Evolutionary conservation across 208 protist species (phyloP).

Genomic region (Leishmania turanica): DNA sequence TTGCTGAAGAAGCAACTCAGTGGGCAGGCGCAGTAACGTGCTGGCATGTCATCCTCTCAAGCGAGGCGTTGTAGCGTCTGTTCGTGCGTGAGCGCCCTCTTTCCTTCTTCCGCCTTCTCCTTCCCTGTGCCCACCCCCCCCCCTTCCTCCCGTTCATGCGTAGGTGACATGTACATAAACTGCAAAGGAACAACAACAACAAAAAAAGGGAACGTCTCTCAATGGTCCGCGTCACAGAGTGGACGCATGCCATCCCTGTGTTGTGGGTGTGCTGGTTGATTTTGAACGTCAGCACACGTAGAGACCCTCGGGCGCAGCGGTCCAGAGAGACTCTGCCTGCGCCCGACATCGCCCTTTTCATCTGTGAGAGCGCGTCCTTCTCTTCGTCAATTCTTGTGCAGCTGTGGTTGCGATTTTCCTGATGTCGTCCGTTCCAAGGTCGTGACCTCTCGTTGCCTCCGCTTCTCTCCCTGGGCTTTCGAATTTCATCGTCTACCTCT

Average conservation of each 20-base stretch:
- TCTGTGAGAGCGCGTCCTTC: neutral
- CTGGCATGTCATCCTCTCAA: neutral
- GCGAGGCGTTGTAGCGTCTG: neutral
- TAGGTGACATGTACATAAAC: slow-evolving; percentile 11
- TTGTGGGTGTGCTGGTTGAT: neutral
- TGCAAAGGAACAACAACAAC: neutral
- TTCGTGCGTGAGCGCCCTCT: neutral
- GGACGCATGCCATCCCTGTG: neutral
- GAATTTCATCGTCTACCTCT: neutral
- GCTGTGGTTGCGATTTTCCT: neutral
- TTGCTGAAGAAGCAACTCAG: slow-evolving; percentile 76
- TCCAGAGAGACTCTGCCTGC: neutral
- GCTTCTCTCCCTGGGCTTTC: neutral
- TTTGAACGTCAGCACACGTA: neutral
- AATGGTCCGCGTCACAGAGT: neutral
- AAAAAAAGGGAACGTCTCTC: neutral
- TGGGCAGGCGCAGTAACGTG: slow-evolving; percentile 33
- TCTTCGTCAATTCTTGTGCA: neutral
- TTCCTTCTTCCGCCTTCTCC: neutral
- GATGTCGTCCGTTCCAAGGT: neutral
- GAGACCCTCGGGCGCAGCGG: neutral
- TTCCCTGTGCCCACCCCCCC: no score
- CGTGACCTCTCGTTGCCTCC: neutral
- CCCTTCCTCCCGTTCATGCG: neutral
- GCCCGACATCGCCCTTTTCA: neutral